Evolutionary conservation across 306 rosid species (phyloP).

Genomic region (Prunus kanzakura): DNA sequence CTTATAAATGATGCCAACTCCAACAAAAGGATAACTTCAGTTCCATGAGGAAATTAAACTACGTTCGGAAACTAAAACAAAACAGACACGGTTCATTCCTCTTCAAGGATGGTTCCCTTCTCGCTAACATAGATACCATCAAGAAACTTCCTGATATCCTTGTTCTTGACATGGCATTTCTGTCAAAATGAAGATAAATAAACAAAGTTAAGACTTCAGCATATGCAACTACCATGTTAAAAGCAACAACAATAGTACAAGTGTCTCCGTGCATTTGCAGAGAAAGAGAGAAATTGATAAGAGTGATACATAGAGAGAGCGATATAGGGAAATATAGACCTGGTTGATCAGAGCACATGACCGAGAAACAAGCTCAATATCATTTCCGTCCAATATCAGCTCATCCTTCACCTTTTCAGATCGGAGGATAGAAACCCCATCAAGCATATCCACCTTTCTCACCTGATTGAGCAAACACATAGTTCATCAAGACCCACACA

Average conservation of each 20-base stretch:
- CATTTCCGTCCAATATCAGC: conserved; percentile 70
- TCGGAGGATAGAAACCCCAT: conserved; percentile 56
- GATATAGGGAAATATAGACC: conserved; percentile 23
- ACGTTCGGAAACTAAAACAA: neutral
- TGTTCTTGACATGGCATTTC: conserved; percentile 87
- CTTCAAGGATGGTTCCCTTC: conserved; percentile 48
- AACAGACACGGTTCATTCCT: conserved; percentile 33
- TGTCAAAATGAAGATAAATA: conserved; percentile 25
- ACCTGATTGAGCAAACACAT: conserved; percentile 40
- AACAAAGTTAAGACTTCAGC: neutral
- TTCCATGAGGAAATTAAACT: neutral
- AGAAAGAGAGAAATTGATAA: neutral
- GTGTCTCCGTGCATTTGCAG: no score
- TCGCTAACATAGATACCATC: conserved; percentile 87
- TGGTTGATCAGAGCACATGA: conserved; percentile 74
- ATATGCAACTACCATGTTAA: neutral
- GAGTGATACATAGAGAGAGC: neutral
- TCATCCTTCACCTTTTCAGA: conserved; percentile 90
- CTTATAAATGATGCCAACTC: conserved; percentile 5
- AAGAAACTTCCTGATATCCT: conserved; percentile 84
- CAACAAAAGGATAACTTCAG: conserved; percentile 15
- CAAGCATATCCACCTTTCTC: conserved; percentile 82
- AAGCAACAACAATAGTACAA: neutral
- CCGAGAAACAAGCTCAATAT: conserved; percentile 75
- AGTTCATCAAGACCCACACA: neutral